Percentiles rank a stretch among this genome's conserved stretches.
Evolutionary conservation across 2,329 filamentous ascomycete species (phyloP).

Genomic region (Trichophyton simii): DNA sequence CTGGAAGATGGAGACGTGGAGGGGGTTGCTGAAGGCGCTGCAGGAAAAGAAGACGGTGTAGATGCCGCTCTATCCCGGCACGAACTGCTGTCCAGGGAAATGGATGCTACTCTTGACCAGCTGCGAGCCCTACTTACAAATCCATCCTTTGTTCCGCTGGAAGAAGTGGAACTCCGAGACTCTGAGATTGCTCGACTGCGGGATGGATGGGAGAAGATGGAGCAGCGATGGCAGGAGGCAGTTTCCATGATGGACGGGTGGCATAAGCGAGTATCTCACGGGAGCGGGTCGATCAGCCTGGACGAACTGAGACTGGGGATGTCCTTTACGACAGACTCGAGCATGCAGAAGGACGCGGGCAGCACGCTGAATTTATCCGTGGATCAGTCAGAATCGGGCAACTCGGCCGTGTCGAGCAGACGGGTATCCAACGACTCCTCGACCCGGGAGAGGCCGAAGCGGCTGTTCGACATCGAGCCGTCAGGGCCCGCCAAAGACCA

Average conservation of each 20-base stretch:
- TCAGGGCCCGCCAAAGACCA: background rate
- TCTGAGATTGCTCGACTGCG: slow-evolving; percentile 76
- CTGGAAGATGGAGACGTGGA: slow-evolving; percentile 24
- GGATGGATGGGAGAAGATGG: slow-evolving; percentile 87
- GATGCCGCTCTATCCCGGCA: slow-evolving; percentile 41
- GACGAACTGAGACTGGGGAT: slow-evolving; percentile 33
- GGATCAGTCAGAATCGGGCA: background rate
- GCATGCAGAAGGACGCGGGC: slow-evolving; percentile 5
- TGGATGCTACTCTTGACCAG: slow-evolving; percentile 67
- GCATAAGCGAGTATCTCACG: slow-evolving; percentile 59
- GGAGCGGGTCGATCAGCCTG: slow-evolving; percentile 30
- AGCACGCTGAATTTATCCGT: background rate
- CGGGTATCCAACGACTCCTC: background rate
- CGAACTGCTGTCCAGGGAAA: slow-evolving; percentile 56
- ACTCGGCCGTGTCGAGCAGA: background rate
- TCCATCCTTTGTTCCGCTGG: slow-evolving; percentile 87
- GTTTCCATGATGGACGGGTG: slow-evolving; percentile 84
- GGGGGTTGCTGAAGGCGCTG: slow-evolving; percentile 2
- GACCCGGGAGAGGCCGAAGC: background rate
- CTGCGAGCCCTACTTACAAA: slow-evolving; percentile 79
- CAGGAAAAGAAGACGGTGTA: slow-evolving; percentile 15
- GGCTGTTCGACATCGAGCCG: background rate
- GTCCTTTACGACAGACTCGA: slow-evolving; percentile 20
- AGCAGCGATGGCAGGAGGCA: slow-evolving; percentile 77
- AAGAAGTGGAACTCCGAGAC: slow-evolving; percentile 86